Percentiles rank a stretch among this genome's conserved stretches.
Evolutionary conservation across 176 grass and related monocot genomes (phyloP).

Genomic region (Avena sativa): DNA sequence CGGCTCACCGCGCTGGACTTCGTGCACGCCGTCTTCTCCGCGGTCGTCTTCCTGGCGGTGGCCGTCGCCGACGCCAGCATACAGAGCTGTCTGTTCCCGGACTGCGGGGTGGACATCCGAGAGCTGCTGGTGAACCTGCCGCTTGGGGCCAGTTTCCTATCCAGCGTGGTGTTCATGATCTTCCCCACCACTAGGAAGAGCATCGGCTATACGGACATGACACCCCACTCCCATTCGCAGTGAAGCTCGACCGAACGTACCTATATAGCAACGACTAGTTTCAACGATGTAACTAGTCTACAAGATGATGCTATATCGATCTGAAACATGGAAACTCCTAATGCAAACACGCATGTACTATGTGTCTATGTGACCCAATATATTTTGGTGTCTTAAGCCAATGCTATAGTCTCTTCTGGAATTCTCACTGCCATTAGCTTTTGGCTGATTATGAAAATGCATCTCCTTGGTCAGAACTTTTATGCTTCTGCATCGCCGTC

Average conservation of each 20-base stretch:
- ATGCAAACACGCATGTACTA: neutral
- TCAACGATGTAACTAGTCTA: neutral
- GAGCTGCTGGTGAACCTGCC: constrained; percentile 13
- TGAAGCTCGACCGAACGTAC: neutral
- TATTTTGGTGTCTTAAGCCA: too few species aligned
- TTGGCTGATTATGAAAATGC: too few species aligned
- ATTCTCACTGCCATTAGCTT: too few species aligned
- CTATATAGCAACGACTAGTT: too few species aligned
- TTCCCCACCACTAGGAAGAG: constrained; percentile 11
- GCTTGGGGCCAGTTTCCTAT: neutral
- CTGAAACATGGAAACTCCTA: neutral
- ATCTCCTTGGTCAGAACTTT: too few species aligned
- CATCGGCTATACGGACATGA: constrained; percentile 1
- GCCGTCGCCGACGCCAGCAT: constrained; percentile 5
- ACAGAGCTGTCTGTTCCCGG: neutral
- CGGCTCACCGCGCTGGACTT: constrained; percentile 10
- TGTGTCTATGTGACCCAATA: too few species aligned
- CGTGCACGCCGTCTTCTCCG: neutral
- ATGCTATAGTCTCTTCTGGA: too few species aligned
- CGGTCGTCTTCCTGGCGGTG: neutral
- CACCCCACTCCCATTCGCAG: neutral
- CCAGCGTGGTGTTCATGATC: constrained; percentile 9
- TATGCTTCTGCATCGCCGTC: too few species aligned
- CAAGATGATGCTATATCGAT: neutral
- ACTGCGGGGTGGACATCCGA: neutral